Conservation (phyloP, 2,329 filamentous ascomycete species). For the Alternaria panax region DNA sequence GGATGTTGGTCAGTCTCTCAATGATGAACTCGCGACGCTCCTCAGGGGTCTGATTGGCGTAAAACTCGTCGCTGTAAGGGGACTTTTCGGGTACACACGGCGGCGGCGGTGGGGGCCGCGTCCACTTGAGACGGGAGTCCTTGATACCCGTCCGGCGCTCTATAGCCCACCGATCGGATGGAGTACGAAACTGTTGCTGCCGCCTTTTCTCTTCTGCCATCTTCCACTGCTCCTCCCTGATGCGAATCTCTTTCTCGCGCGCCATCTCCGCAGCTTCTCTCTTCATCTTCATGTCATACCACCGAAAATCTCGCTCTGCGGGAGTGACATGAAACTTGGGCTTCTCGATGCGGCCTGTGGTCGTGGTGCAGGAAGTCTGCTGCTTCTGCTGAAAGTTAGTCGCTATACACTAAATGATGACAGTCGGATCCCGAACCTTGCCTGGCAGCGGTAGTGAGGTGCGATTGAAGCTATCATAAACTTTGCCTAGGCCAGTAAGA, state of each 20-base stretch:
- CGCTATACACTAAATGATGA: neutral
- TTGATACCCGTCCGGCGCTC: neutral
- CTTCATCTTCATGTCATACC: conserved; percentile 4
- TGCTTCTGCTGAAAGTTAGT: neutral
- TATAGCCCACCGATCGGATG: neutral
- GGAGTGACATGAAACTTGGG: neutral
- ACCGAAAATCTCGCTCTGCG: neutral
- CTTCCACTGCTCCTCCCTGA: neutral
- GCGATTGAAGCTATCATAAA: neutral
- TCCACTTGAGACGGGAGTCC: neutral
- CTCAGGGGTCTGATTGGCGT: conserved; percentile 5
- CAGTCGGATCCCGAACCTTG: neutral
- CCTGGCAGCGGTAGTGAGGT: neutral
- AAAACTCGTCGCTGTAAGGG: neutral
- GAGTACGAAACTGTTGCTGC: neutral
- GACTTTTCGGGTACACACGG: neutral
- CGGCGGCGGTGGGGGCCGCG: too few species aligned
- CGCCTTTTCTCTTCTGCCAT: neutral
- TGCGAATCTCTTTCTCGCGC: neutral
- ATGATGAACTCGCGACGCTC: conserved; percentile 7
- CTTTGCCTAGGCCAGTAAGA: neutral
- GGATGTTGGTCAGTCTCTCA: conserved; percentile 2
- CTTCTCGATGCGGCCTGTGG: neutral
- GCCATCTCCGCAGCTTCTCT: neutral
- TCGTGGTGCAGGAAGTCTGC: neutral